Evolutionary conservation across 345 rosid genomes (phyloP), one percentile per base, ranked within the genome.

Genomic region (Anacardium occidentale): DNA sequence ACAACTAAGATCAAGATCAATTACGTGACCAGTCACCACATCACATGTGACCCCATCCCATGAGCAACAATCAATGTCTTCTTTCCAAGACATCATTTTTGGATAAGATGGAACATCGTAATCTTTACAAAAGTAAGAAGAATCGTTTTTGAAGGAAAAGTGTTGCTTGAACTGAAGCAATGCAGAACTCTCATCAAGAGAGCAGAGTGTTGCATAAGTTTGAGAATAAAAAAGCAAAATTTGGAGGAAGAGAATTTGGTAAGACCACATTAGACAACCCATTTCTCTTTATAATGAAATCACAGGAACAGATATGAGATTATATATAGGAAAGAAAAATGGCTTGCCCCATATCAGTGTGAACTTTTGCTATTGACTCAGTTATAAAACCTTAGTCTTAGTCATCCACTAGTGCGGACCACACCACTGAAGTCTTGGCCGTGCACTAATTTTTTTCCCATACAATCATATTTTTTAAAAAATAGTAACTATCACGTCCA

Each of bases 21-120:
- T 50, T 20, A 77, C 83, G 11, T 76, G 44, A 9, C 81, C 80
- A 0, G 73, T 77, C 37, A 47, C 32, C 14, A 0, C 3, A 22
- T 80, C 76, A 15, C 78, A 80, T 1, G 73, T 62, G 15, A 78
- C 74, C 6, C 83, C 85, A 64, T 78, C 80, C 84, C 3, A 29
- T 29, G 20, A 64, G 70, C 84, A 78, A 32, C 75, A 81, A 61
- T 81, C 74, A 0, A 8, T 48, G 10, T 70, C 75, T 3, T 62
- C 72, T 24, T 73, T 69, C 83, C 78, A 76, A 3, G 75, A 58
- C n/a, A 25, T 52, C 26, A 21, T 67, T 48, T 59, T 55, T 2
- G 64, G 58, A 42, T 48, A 48, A 32, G 71, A 22, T 21, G 17
- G 9, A 32, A 32, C 37, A 32, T 32, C 4, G 2, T 32, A 5